Base-by-base conservation (phyloP, 139 green algal genomes). In the Chlorella sp. region DNA sequence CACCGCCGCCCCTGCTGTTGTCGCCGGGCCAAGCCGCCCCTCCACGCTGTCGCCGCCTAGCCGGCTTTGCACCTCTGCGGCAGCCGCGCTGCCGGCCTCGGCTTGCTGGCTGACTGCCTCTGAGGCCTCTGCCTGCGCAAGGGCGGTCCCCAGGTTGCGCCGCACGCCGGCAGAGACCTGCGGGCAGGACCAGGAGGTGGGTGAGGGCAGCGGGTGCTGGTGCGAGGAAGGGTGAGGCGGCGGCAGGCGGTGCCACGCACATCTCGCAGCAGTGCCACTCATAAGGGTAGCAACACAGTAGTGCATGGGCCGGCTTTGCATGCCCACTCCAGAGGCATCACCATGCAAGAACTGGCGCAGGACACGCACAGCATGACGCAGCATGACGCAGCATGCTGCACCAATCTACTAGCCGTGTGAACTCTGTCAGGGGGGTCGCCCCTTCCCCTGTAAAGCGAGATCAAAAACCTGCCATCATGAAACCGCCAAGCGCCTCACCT, bases 61-160 rank as follows among this genome's bases (percentile, higher is more conserved):
- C 36, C 28, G 75, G 86, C 86, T 89, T 76, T 89, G 78, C 87
- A 90, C 87, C 79, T 90, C 78, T 15, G 32, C 79, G 2, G 40
- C 39, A 28, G 34, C 39, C 48, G 3, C 32, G 53, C 86, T 42
- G 22, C 71, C 28, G 26, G 18, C 32, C 22, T 57, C 57, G n/a
- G 26, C 30, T 24, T 18, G 32, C 36, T 80, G 84, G 39, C 37
- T 61, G 66, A 40, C 40, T 68, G 53, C 71, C 9, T 89, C 73
- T 19, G 85, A 89, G 0, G 86, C 79, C 60, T 86, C 87, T 26
- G 79, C 87, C 0, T 66, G 60, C 64, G 86, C 78, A 19, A 90
- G 30, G 0, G 79, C 87, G 5, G 87, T 87, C 16, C 87, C 87
- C 61, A 90, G 87, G 87, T 90, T 82, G 78, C 87, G 87, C 79